phyloP scores from a whole-genome alignment of 108 stramenopile species.

The Conticribra guillardii region DNA sequence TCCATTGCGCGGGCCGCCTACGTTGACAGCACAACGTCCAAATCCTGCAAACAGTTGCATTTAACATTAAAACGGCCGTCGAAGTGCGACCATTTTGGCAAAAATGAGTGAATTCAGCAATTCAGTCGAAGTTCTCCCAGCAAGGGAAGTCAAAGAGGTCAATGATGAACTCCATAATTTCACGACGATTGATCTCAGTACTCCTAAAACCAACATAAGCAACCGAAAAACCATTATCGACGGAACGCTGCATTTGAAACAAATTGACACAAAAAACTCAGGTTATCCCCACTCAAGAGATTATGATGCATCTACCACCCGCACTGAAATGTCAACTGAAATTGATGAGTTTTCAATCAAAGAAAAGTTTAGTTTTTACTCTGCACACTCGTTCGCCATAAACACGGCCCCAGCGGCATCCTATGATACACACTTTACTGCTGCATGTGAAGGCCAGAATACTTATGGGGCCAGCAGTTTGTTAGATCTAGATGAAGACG shows the following conservation, averaged over 20 bases:
- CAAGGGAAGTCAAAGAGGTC: not conserved
- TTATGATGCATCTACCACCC: constrained; percentile 8
- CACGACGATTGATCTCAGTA: not conserved
- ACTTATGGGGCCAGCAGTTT: constrained; percentile 6
- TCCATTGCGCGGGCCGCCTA: too few species aligned
- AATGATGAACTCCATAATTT: not conserved
- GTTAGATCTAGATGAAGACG: constrained; percentile 25
- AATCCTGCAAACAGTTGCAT: too few species aligned
- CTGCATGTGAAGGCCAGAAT: not conserved
- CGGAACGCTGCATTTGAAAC: not conserved
- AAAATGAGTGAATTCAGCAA: not conserved
- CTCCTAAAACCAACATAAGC: not conserved
- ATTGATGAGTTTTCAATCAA: constrained; percentile 16
- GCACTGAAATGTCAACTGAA: constrained; percentile 26
- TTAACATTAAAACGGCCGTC: too few species aligned
- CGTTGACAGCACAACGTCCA: too few species aligned
- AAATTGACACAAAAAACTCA: not conserved
- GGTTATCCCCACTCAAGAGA: not conserved
- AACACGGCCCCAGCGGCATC: constrained; percentile 1
- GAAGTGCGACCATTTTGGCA: too few species aligned
- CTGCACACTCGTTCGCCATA: not conserved
- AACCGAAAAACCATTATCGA: not conserved
- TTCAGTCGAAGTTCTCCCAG: not conserved
- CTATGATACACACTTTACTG: constrained; percentile 13
- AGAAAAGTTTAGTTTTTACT: constrained; percentile 22